Percentiles rank a stretch among this genome's conserved stretches.
These are phyloP conservation scores for Cladosporium halotolerans DNA, from an alignment of 2,329 filamentous ascomycete species.

Conservation along the genomic window DNA sequence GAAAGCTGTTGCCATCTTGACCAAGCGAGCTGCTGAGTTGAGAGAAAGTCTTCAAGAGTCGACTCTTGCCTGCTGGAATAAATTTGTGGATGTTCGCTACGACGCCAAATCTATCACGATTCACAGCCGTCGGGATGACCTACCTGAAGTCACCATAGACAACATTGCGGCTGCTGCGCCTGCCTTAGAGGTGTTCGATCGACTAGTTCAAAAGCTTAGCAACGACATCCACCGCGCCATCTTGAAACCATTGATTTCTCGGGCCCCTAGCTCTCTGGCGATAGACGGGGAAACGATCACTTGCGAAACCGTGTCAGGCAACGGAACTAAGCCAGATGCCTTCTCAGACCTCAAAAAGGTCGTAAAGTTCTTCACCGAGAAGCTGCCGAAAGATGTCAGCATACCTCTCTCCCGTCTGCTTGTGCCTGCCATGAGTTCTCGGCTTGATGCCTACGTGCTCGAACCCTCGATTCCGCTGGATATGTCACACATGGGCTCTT, in stretches of 20 bases:
- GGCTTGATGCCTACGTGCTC: constrained; percentile 69
- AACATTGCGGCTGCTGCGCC: constrained; percentile 17
- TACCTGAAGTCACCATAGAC: constrained; percentile 27
- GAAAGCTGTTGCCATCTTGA: constrained; percentile 28
- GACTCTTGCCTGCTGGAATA: constrained; percentile 65
- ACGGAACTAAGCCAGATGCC: constrained; percentile 23
- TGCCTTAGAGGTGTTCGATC: constrained; percentile 18
- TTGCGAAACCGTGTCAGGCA: constrained; percentile 16
- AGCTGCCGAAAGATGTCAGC: constrained; percentile 44
- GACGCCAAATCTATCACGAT: constrained; percentile 53
- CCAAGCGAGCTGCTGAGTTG: constrained; percentile 57
- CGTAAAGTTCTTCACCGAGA: constrained; percentile 46
- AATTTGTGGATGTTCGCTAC: constrained; percentile 58
- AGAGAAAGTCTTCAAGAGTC: constrained; percentile 60
- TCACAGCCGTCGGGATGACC: constrained; percentile 32
- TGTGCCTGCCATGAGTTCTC: constrained; percentile 61
- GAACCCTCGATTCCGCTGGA: constrained; percentile 69
- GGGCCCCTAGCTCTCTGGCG: constrained; percentile 14
- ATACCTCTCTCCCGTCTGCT: constrained; percentile 60
- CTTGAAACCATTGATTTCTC: constrained; percentile 23
- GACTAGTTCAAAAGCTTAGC: constrained; percentile 20
- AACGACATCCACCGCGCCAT: constrained; percentile 26
- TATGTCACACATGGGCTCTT: constrained; percentile 62
- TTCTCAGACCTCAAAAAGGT: constrained; percentile 40
- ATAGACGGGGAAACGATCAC: constrained; percentile 23